phyloP scores from a whole-genome alignment of 129 eudicot genomes.

The Lactuca sativa region DNA sequence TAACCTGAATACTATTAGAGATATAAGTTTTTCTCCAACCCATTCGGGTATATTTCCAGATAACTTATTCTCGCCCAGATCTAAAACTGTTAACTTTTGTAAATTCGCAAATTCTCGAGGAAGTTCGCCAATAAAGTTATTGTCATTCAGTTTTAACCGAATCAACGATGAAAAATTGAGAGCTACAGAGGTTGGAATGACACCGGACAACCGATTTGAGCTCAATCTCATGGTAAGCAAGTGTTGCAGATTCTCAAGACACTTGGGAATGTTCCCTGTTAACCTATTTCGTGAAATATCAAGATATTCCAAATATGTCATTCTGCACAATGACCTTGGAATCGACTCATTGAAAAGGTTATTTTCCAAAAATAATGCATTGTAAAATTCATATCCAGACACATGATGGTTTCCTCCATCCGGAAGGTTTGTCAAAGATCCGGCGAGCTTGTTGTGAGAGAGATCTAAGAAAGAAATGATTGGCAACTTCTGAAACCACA shows the following conservation, averaged over 20 bases:
- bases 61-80: conserved; percentile 20
- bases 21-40: neutral
- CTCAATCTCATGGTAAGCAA: conserved; percentile 12
- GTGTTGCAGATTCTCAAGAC: conserved; percentile 6
- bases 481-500: neutral
- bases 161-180: no score
- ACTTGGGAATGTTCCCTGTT: conserved; percentile 27
- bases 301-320: neutral
- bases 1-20: conserved; percentile 1
- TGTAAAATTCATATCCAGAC: neutral
- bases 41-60: neutral
- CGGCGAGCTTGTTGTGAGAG: conserved; percentile 24
- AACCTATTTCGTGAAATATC: conserved; percentile 29
- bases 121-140: no score
- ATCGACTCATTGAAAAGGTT: conserved; percentile 21
- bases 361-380: no score
- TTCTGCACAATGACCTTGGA: conserved; percentile 15
- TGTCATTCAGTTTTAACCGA: no score
- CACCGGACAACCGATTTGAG: neutral
- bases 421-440: conserved; percentile 11
- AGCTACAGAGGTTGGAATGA: no score
- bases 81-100: conserved; percentile 1
- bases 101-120: neutral
- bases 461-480: neutral
- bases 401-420: neutral